phyloP scores from a whole-genome alignment of 495 filamentous ascomycete genomes.

The Neurospora sp. region DNA sequence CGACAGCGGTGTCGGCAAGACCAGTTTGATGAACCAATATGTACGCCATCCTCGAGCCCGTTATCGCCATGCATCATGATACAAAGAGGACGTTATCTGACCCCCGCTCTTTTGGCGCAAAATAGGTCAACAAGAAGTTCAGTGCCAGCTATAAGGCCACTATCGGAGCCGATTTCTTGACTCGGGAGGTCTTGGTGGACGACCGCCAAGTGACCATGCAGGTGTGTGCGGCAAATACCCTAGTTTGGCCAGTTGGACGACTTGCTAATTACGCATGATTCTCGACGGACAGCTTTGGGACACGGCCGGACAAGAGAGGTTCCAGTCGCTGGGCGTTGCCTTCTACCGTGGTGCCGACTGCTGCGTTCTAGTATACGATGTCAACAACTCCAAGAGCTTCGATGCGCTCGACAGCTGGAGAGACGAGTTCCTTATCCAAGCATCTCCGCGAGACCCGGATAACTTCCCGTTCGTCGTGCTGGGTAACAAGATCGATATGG shows the following conservation, averaged over 20 bases:
- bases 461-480: constrained; percentile 97
- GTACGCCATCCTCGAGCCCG: constrained; percentile 43
- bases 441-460: constrained; percentile 90
- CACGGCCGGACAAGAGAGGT: constrained; percentile 94
- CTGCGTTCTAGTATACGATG: constrained; percentile 96
- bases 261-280: constrained; percentile 5
- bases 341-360: constrained; percentile 99
- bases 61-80: background rate
- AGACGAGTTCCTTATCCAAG: constrained; percentile 97
- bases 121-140: constrained; percentile 99
- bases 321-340: constrained; percentile 93
- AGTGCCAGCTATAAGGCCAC: constrained; percentile 99
- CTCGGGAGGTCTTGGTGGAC: constrained; percentile 95
- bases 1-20: constrained; percentile 97
- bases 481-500: constrained; percentile 98
- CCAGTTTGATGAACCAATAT: constrained; percentile 99
- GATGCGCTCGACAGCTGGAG: constrained; percentile 97
- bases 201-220: constrained; percentile 98
- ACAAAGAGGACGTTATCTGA: constrained; percentile 2
- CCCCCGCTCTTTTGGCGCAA: background rate
- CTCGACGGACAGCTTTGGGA: constrained; percentile 71
- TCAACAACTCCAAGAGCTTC: constrained; percentile 98
- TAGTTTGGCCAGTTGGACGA: background rate
- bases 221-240: constrained; percentile 41
- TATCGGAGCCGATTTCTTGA: constrained; percentile 97